phyloP scores from a whole-genome alignment of 441 rosid genomes.

The Geranium incanum region DNA sequence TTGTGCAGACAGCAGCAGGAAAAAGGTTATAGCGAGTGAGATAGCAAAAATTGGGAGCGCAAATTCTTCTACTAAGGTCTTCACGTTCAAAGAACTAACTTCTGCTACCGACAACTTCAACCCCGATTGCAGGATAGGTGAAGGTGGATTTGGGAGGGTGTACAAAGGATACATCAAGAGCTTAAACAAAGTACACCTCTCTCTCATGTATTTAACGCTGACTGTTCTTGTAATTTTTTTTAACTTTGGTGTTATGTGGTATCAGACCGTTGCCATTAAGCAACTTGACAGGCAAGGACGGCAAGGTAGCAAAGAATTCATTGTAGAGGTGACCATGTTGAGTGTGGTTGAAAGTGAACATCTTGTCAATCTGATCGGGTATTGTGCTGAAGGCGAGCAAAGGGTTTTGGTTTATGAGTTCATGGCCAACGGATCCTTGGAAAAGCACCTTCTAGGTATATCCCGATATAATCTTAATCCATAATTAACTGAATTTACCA shows the following conservation, averaged over 20 bases:
- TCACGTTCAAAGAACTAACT: conserved; percentile 36
- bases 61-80: conserved; percentile 22
- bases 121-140: conserved; percentile 34
- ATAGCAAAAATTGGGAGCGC: conserved; percentile 33
- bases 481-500: not conserved
- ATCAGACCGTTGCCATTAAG: conserved; percentile 49
- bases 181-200: conserved; percentile 29
- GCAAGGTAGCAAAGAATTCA: conserved; percentile 50
- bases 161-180: conserved; percentile 39
- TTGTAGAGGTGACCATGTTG: conserved; percentile 41
- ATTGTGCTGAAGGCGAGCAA: conserved; percentile 48
- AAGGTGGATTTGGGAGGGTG: conserved; percentile 53
- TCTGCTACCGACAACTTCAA: conserved; percentile 43
- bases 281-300: conserved; percentile 39
- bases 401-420: conserved; percentile 44
- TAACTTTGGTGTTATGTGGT: not conserved
- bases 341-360: conserved; percentile 42
- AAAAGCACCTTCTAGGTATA: conserved; percentile 44
- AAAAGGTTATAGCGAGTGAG: conserved; percentile 32
- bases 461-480: not conserved
- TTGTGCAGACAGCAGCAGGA: conserved; percentile 31
- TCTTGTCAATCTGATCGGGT: conserved; percentile 52
- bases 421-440: conserved; percentile 46
- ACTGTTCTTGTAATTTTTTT: conserved; percentile 12
- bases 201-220: not conserved